Conservation (phyloP, 176 grass and related monocot species). For the Dendrocalamus sinicus region DNA sequence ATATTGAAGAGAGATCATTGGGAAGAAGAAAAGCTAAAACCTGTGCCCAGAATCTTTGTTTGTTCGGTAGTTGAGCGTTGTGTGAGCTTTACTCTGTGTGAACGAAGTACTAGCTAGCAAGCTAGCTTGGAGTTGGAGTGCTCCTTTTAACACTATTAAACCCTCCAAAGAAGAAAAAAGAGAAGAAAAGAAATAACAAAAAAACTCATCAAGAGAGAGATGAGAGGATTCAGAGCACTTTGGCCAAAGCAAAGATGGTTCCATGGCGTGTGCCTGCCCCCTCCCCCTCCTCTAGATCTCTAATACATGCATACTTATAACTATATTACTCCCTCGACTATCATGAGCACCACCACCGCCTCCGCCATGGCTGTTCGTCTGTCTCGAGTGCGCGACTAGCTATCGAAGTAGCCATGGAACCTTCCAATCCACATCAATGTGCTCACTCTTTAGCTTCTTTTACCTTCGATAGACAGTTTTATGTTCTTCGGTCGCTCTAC, state of each 20-base stretch:
- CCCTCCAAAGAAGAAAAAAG: slow-evolving; percentile 39
- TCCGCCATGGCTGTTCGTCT: background rate
- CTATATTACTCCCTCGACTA: slow-evolving; percentile 42
- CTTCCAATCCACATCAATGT: slow-evolving; percentile 36
- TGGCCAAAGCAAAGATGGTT: slow-evolving; percentile 34
- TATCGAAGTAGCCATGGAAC: slow-evolving; percentile 17
- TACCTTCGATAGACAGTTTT: background rate
- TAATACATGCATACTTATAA: slow-evolving; percentile 44
- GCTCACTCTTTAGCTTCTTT: background rate
- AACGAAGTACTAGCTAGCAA: slow-evolving; percentile 3
- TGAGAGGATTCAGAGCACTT: slow-evolving; percentile 43
- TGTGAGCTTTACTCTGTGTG: slow-evolving; percentile 58
- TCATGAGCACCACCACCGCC: slow-evolving; percentile 42
- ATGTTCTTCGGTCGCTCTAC: slow-evolving; percentile 12
- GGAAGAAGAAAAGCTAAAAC: slow-evolving; percentile 41
- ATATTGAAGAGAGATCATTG: slow-evolving; percentile 25
- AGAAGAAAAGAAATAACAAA: slow-evolving; percentile 15
- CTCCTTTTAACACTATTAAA: slow-evolving; percentile 65
- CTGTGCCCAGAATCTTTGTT: slow-evolving; percentile 22
- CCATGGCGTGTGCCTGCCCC: background rate
- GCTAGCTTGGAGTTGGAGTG: slow-evolving; percentile 53
- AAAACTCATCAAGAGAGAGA: slow-evolving; percentile 37
- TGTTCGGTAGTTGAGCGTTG: slow-evolving; percentile 32
- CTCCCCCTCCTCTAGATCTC: background rate
- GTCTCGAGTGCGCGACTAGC: background rate